Evolutionary conservation across 2,329 filamentous ascomycete species (phyloP).

Genomic region (Aureobasidium sp.): DNA sequence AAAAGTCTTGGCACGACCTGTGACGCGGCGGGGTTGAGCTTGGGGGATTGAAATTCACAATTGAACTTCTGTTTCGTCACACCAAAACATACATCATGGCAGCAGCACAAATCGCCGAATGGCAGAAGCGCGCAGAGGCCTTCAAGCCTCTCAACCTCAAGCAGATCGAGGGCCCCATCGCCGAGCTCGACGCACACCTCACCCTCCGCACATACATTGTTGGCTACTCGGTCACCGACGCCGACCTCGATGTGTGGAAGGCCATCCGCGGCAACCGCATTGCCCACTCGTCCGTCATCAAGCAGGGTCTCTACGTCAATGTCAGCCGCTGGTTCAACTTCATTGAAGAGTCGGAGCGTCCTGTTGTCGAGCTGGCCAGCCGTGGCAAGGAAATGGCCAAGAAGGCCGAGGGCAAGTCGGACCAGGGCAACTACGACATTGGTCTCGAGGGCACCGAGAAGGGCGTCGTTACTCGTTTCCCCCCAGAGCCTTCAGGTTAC

Average conservation of each 20-base stretch:
- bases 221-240: slow-evolving; percentile 67
- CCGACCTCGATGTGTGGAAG: slow-evolving; percentile 77
- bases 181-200: slow-evolving; percentile 77
- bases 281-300: slow-evolving; percentile 64
- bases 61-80: not conserved
- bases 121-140: slow-evolving; percentile 45
- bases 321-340: slow-evolving; percentile 80
- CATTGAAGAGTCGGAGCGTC: slow-evolving; percentile 69
- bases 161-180: slow-evolving; percentile 63
- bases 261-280: slow-evolving; percentile 76
- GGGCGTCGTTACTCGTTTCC: slow-evolving; percentile 85
- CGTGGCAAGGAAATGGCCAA: slow-evolving; percentile 51
- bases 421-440: slow-evolving; percentile 84
- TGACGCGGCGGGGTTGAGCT: not conserved
- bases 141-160: slow-evolving; percentile 66
- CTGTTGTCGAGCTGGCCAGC: slow-evolving; percentile 49
- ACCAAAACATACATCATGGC: slow-evolving; percentile 14
- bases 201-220: slow-evolving; percentile 79
- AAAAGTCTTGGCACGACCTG: not conserved
- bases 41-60: not conserved
- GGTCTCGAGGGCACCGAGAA: slow-evolving; percentile 75
- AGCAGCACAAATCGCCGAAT: slow-evolving; percentile 37
- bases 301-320: slow-evolving; percentile 68
- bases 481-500: slow-evolving; percentile 91
- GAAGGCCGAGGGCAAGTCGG: slow-evolving; percentile 72